Percentiles rank a stretch among this genome's conserved stretches.
Evolutionary conservation across 2,329 filamentous ascomycete genomes (phyloP).

Genomic region (Monosporascus cannonballus): DNA sequence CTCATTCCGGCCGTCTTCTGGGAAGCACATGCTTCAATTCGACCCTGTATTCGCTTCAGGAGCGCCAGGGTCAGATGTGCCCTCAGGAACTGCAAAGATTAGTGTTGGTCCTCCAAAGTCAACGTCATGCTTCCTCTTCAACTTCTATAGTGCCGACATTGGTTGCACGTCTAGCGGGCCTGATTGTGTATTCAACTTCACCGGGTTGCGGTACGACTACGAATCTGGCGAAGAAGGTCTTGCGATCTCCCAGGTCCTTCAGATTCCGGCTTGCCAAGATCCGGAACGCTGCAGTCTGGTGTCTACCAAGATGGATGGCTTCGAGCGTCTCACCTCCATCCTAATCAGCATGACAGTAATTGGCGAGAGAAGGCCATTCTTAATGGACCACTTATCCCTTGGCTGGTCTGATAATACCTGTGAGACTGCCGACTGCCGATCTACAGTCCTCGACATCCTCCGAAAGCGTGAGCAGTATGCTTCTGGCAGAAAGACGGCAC

Average conservation of each 20-base stretch:
- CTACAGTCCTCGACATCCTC: conserved; percentile 23
- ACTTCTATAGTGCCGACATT: conserved; percentile 19
- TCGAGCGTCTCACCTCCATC: conserved; percentile 26
- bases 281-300: conserved; percentile 15
- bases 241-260: conserved; percentile 12
- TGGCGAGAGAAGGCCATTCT: conserved; percentile 34
- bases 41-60: conserved; percentile 20
- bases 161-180: conserved; percentile 21
- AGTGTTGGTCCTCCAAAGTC: conserved; percentile 18
- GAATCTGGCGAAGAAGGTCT: conserved; percentile 7
- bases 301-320: conserved; percentile 14
- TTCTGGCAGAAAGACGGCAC: conserved; percentile 9
- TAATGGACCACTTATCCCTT: conserved; percentile 38
- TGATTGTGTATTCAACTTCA: conserved; percentile 23
- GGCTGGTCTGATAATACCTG: conserved; percentile 38
- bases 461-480: conserved; percentile 13
- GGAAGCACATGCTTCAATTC: conserved; percentile 24
- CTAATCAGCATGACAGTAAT: conserved; percentile 33
- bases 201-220: conserved; percentile 18
- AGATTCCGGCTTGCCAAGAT: conserved; percentile 17
- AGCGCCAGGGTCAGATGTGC: conserved; percentile 5
- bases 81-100: conserved; percentile 15
- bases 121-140: conserved; percentile 20
- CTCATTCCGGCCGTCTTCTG: conserved; percentile 22
- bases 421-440: conserved; percentile 30